These are phyloP conservation scores for Aspergillus pseudonomiae DNA, from an alignment of 2,329 filamentous ascomycete species.

Conservation along the genomic window DNA sequence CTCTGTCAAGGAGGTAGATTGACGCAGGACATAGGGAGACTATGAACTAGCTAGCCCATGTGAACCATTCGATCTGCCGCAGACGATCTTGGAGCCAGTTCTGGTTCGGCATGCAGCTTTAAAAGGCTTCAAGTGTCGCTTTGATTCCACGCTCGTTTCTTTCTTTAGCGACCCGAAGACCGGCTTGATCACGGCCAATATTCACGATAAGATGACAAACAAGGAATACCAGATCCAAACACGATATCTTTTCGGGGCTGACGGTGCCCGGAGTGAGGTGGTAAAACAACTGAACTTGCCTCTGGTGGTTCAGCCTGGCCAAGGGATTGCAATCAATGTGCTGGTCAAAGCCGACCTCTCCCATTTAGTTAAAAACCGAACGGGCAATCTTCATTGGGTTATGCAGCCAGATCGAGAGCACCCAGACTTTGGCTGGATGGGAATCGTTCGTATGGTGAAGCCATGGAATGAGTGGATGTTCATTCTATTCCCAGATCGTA, in stretches of 20 bases:
- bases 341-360: constrained; percentile 54
- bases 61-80: constrained; percentile 48
- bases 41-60: constrained; percentile 50
- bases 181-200: constrained; percentile 30
- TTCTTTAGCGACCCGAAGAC: constrained; percentile 32
- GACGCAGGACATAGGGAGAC: constrained; percentile 38
- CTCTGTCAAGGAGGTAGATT: too few species aligned
- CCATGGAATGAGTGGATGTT: constrained; percentile 67
- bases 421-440: constrained; percentile 55
- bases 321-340: constrained; percentile 55
- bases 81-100: constrained; percentile 54
- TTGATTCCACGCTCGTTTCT: constrained; percentile 44
- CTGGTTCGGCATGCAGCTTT: constrained; percentile 46
- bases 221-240: constrained; percentile 51
- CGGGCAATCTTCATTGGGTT: constrained; percentile 64
- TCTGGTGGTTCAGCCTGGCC: constrained; percentile 48
- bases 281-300: constrained; percentile 52
- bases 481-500: constrained; percentile 52
- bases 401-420: constrained; percentile 58
- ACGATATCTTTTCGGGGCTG: constrained; percentile 63
- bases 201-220: constrained; percentile 43
- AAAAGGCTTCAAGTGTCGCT: constrained; percentile 48
- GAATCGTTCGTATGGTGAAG: constrained; percentile 62
- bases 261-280: constrained; percentile 40
- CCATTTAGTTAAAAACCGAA: constrained; percentile 41